Conservation (phyloP, 2,329 filamentous ascomycete species). For the Fragosphaeria purpurea region DNA sequence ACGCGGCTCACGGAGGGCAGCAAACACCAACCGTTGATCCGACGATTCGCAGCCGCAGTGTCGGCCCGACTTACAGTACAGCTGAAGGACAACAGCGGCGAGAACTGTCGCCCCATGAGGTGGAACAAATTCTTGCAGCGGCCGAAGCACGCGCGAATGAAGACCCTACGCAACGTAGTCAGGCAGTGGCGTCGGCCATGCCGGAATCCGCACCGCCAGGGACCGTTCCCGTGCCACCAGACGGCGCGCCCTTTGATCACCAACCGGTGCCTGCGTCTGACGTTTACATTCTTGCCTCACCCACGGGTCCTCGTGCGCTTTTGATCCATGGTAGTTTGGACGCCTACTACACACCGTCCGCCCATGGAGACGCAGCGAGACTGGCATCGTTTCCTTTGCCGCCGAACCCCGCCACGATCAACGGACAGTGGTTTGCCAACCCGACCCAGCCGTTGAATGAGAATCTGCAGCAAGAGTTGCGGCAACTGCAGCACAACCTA, state of each 20-base stretch:
- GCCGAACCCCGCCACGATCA: neutral
- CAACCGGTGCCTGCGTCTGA: slow-evolving; percentile 26
- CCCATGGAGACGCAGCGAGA: slow-evolving; percentile 3
- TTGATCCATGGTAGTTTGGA: slow-evolving; percentile 42
- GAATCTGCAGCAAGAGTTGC: slow-evolving; percentile 2
- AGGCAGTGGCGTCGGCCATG: neutral
- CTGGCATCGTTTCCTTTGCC: neutral
- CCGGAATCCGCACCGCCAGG: too few species aligned
- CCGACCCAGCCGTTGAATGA: slow-evolving; percentile 2
- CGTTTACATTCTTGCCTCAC: slow-evolving; percentile 52
- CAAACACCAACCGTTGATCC: too few species aligned
- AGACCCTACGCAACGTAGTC: neutral
- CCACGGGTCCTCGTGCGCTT: slow-evolving; percentile 47
- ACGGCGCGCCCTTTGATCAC: neutral
- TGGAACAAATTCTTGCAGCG: neutral
- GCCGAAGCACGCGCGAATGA: neutral
- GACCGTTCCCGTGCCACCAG: too few species aligned
- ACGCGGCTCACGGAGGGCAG: too few species aligned
- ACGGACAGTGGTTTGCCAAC: neutral
- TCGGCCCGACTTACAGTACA: too few species aligned
- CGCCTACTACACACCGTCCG: slow-evolving; percentile 36
- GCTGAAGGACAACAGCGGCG: too few species aligned
- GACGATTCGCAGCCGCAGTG: too few species aligned
- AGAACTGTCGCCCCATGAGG: neutral
- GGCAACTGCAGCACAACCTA: slow-evolving; percentile 1